Evolutionary conservation across 1,139 yeast species (phyloP), one percentile per base, ranked within the genome.

Genomic region (Protomyces arabidopsidicola): DNA sequence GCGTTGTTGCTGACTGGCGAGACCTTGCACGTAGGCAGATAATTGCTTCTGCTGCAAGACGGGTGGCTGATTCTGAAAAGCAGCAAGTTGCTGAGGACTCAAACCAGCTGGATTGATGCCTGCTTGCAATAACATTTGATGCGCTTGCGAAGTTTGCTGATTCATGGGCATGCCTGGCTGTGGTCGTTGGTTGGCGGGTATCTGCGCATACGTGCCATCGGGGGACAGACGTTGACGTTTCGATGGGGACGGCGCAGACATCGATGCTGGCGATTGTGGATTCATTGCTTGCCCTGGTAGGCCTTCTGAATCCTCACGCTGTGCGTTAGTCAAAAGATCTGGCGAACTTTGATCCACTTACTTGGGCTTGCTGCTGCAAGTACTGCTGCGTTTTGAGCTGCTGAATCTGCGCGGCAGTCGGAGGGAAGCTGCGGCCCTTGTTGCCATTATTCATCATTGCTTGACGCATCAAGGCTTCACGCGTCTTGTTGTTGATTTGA

Each of bases 221-320:
- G 78, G 77, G 14, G 77, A 74, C 16, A 75, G 67, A 9, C 77
- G 70, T 64, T 73, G 77, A 5, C 78, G 71, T 63, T 75, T 75
- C 14, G 76, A 70, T 1, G 77, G 77, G 10, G 77, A 74, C 6
- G 66, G 66, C n/a, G 68, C 53, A 34, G 65, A 67, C 9, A 60
- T 53, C 6, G 66, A 52, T 9, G 65, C 56, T 8, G 69, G 68
- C 4, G 68, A 65, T 18, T 39, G 45, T 9, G 48, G 27, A 18
- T 42, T 42, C 4, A 42, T 42, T 54, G n/a, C 52, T 39, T 16
- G 60, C 27, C 36, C 48, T 42, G 48, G 48, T 5, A 42, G 12
- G 18, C 48, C 48, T 18, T 42, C 48, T 16, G 48, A 42, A 5
- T 42, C 48, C 48, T 42, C 48, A 18, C 48, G 48, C 48, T 42